Evolutionary conservation across 1,284 basidiomycete genomes (phyloP).

Genomic region (Leccinum subspadiceum): DNA sequence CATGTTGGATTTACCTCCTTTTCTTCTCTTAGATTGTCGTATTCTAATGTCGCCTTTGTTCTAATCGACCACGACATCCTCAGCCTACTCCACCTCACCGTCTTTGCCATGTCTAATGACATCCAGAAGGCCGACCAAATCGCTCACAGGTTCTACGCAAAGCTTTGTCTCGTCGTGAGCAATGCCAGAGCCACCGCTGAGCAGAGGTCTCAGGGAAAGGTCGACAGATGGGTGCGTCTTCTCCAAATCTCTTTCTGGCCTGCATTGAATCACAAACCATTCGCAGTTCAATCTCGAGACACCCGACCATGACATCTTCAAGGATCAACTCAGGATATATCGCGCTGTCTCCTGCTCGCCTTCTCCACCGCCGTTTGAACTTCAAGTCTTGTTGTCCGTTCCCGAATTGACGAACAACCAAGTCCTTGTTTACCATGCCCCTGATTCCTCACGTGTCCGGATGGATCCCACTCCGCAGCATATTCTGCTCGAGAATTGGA

Average conservation of each 20-base stretch:
- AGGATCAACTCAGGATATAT: constrained; percentile 60
- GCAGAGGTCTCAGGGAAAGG: constrained; percentile 43
- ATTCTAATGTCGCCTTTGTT: constrained; percentile 29
- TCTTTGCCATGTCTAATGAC: constrained; percentile 46
- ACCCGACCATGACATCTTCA: constrained; percentile 63
- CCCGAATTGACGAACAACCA: constrained; percentile 68
- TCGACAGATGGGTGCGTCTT: constrained; percentile 74
- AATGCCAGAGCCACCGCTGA: constrained; percentile 62
- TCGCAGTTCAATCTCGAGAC: constrained; percentile 78
- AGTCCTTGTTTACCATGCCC: constrained; percentile 63
- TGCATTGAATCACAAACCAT: neutral
- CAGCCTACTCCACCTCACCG: constrained; percentile 4
- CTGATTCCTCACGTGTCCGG: constrained; percentile 55
- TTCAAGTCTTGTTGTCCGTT: constrained; percentile 67
- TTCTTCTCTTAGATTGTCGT: constrained; percentile 36
- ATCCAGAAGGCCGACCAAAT: constrained; percentile 78
- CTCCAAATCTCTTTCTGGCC: constrained; percentile 1
- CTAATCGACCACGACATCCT: constrained; percentile 21
- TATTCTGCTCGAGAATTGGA: constrained; percentile 75
- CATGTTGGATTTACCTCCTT: constrained; percentile 23
- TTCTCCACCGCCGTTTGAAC: constrained; percentile 47
- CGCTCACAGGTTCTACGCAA: constrained; percentile 74
- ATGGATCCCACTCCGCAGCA: constrained; percentile 64
- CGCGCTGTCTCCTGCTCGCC: constrained; percentile 52
- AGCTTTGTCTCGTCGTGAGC: constrained; percentile 70